A percentile compares a stretch with the other conserved stretches of the same genome.
Conservation (phyloP, 495 filamentous ascomycete species). For the Pseudoneurospora amorphoporcata region DNA sequence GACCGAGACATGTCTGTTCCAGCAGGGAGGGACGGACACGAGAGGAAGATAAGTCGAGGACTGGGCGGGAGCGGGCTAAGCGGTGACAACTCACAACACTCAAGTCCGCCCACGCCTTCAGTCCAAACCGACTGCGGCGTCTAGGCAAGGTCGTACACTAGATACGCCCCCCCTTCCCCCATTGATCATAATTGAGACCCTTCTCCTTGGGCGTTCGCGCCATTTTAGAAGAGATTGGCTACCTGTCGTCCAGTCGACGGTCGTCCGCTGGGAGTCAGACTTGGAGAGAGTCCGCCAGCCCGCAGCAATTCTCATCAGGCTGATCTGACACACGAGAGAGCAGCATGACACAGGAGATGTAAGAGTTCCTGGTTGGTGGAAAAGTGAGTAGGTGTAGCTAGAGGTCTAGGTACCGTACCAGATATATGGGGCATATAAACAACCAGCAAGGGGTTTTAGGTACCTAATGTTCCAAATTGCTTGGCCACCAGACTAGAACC, state of each 20-base stretch:
- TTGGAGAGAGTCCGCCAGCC: constrained; percentile 22
- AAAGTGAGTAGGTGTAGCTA: neutral
- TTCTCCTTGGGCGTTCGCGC: neutral
- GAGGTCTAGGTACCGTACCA: neutral
- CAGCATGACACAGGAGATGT: neutral
- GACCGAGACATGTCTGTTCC: neutral
- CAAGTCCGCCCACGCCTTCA: neutral
- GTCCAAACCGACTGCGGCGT: neutral
- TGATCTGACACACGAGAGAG: neutral
- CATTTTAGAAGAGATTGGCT: neutral
- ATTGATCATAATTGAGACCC: neutral
- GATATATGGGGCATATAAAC: neutral
- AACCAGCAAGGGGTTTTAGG: neutral
- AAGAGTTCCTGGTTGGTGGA: constrained; percentile 1
- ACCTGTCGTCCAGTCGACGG: neutral
- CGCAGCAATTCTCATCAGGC: neutral
- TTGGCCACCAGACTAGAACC: neutral
- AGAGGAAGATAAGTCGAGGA: neutral
- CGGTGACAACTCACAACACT: neutral
- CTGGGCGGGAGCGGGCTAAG: neutral
- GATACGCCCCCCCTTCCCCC: neutral
- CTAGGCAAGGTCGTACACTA: neutral
- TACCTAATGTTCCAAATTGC: neutral
- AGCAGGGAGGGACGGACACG: neutral
- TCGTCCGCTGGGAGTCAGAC: constrained; percentile 6